These are phyloP conservation scores for Salix udensis DNA, from an alignment of 345 rosid genomes.

Conservation along the genomic window DNA sequence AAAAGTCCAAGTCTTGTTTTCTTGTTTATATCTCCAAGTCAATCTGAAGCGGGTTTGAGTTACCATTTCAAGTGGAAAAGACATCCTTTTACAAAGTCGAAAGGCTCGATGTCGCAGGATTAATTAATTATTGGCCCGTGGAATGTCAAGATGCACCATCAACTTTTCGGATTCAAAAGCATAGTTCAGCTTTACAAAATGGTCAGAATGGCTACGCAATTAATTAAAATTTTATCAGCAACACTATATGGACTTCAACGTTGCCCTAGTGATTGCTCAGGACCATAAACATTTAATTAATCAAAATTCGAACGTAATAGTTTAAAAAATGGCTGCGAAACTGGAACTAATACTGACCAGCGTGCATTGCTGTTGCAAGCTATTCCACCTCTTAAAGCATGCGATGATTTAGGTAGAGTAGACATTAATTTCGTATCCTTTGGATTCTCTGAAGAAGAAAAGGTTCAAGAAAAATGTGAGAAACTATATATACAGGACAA, in stretches of 20 bases:
- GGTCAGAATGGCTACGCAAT: neutral
- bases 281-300: neutral
- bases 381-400: conserved; percentile 44
- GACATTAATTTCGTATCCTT: conserved; percentile 3
- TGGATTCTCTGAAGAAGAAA: conserved; percentile 11
- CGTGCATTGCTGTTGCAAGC: conserved; percentile 63
- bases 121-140: too few relatives aligned
- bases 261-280: too few relatives aligned
- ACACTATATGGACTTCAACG: neutral
- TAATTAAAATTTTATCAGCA: neutral
- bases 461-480: neutral
- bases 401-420: neutral
- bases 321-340: neutral
- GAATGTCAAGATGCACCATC: neutral
- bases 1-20: neutral
- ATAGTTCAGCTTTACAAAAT: neutral
- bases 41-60: neutral
- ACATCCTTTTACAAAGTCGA: neutral
- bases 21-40: neutral
- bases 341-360: conserved; percentile 26
- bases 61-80: neutral
- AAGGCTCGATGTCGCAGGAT: neutral
- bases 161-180: neutral
- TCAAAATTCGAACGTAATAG: neutral
- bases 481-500: neutral